Conservation (phyloP, 352 stramenopile genomes). For the Aphanomyces stellatus region DNA sequence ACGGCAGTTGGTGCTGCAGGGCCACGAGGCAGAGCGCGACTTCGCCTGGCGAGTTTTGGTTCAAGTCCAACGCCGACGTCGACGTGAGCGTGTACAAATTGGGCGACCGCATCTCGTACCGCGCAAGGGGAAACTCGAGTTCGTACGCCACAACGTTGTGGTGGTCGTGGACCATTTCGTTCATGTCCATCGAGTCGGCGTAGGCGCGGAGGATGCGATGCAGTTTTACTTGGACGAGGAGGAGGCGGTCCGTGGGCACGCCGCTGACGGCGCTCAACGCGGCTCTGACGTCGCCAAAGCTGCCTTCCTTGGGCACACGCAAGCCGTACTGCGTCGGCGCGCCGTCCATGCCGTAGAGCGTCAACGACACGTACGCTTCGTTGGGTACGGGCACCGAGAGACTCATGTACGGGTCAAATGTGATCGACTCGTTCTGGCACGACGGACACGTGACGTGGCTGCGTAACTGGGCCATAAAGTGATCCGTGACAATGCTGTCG, state of each 20-base stretch:
- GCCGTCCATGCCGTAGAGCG: constrained; percentile 66
- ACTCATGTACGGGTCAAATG: constrained; percentile 87
- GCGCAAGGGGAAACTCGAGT: constrained; percentile 55
- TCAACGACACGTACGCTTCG: constrained; percentile 39
- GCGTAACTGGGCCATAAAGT: constrained; percentile 85
- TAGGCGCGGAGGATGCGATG: constrained; percentile 58
- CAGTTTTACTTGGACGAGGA: constrained; percentile 66
- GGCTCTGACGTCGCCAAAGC: constrained; percentile 47
- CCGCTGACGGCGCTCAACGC: constrained; percentile 42
- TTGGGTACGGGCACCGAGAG: constrained; percentile 83
- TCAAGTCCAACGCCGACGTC: constrained; percentile 24
- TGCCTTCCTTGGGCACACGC: constrained; percentile 40
- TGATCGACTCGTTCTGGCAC: constrained; percentile 74
- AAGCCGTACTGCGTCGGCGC: constrained; percentile 65
- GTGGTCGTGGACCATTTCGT: constrained; percentile 27
- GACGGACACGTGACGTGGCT: constrained; percentile 77
- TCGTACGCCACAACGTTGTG: constrained; percentile 82
- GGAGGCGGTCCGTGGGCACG: constrained; percentile 38
- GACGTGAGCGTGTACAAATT: constrained; percentile 33
- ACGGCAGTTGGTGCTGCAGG: constrained; percentile 54
- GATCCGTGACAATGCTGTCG: constrained; percentile 86
- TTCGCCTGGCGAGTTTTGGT: constrained; percentile 2
- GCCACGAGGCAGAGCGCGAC: constrained; percentile 53
- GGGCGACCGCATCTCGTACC: constrained; percentile 62
- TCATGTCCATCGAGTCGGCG: constrained; percentile 32